Conservation (phyloP, 176 grass and related monocot genomes). For the Calamus simplicifolius region DNA sequence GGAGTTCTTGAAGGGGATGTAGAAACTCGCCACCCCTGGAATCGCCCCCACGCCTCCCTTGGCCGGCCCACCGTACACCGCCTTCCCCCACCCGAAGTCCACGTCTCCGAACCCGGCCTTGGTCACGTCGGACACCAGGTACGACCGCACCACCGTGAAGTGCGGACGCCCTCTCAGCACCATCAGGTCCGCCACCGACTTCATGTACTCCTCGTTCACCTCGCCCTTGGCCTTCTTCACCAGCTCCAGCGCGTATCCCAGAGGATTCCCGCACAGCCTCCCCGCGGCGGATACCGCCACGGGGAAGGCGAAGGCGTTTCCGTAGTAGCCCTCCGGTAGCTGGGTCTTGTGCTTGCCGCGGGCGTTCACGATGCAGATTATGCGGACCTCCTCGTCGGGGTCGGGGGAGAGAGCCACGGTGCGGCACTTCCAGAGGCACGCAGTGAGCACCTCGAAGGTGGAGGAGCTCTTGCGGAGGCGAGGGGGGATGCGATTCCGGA, state of each 20-base stretch:
- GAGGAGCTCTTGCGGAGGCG: constrained; percentile 26
- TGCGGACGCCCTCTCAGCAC: constrained; percentile 45
- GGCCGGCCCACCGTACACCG: constrained; percentile 55
- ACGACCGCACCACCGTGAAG: constrained; percentile 67
- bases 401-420: constrained; percentile 49
- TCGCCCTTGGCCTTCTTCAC: constrained; percentile 57
- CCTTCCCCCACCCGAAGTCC: constrained; percentile 83
- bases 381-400: constrained; percentile 67
- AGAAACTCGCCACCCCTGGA: constrained; percentile 64
- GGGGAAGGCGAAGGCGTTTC: constrained; percentile 70
- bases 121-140: constrained; percentile 54
- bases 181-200: constrained; percentile 58
- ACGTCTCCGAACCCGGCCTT: constrained; percentile 56
- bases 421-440: constrained; percentile 66
- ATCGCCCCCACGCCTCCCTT: constrained; percentile 58
- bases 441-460: constrained; percentile 81
- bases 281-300: constrained; percentile 40
- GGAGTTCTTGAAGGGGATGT: too few relatives aligned
- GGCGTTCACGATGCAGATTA: constrained; percentile 61
- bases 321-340: constrained; percentile 66
- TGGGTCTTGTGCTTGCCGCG: constrained; percentile 31
- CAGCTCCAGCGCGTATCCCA: constrained; percentile 53
- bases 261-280: constrained; percentile 31
- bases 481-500: constrained; percentile 33
- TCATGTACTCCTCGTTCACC: constrained; percentile 56